A percentile compares a stretch with the other conserved stretches of the same genome.
Conservation (phyloP, 2,329 filamentous ascomycete genomes). For the Fusarium concolor region DNA sequence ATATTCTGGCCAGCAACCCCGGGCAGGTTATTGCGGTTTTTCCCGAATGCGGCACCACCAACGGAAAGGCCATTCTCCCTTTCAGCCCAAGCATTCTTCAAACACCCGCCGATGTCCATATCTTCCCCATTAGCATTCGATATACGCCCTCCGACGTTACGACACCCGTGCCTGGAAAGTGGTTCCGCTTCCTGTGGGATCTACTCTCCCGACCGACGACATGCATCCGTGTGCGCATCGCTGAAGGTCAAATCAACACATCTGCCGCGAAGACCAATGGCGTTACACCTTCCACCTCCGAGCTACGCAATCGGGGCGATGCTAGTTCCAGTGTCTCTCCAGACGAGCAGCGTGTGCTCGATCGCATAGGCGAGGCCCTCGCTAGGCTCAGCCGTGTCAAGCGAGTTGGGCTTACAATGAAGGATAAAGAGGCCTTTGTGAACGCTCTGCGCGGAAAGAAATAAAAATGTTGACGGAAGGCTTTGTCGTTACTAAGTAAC, state of each 20-base stretch:
- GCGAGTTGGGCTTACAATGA: constrained; percentile 84
- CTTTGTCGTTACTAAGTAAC: not conserved
- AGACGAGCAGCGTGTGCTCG: constrained; percentile 78
- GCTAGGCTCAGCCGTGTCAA: constrained; percentile 90
- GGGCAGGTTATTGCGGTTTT: constrained; percentile 85
- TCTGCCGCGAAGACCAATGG: constrained; percentile 54
- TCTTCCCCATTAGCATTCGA: constrained; percentile 91
- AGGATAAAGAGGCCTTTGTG: constrained; percentile 86
- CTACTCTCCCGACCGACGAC: constrained; percentile 87
- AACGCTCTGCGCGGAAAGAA: constrained; percentile 68
- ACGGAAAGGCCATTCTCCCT: constrained; percentile 88
- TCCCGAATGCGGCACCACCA: constrained; percentile 94
- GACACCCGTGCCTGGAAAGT: constrained; percentile 84
- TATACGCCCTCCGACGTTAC: constrained; percentile 92
- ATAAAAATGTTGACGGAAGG: not conserved
- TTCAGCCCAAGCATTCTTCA: constrained; percentile 82
- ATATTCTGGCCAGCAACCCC: constrained; percentile 75
- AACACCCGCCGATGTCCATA: constrained; percentile 73
- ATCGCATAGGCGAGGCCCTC: constrained; percentile 84
- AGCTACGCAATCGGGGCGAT: constrained; percentile 46
- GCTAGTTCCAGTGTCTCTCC: constrained; percentile 52
- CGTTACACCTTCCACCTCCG: constrained; percentile 44
- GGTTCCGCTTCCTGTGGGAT: constrained; percentile 83
- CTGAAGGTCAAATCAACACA: constrained; percentile 74
- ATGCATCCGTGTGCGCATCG: constrained; percentile 90